phyloP scores from a whole-genome alignment of 1,139 yeast species.

The Sugiyamaella xylanicola region DNA sequence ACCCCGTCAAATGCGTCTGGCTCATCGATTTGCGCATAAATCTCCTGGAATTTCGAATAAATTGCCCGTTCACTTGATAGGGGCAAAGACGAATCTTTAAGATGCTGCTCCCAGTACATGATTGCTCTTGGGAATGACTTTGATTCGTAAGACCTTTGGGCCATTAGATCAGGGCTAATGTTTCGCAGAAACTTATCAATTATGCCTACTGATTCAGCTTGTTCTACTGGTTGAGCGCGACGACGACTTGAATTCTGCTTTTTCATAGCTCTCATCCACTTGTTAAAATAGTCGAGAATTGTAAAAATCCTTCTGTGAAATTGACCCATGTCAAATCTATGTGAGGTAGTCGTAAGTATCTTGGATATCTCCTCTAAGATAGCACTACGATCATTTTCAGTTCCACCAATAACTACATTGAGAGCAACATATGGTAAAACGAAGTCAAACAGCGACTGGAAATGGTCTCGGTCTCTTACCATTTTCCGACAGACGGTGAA shows the following conservation, averaged over 20 bases:
- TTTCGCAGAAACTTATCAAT: constrained; percentile 51
- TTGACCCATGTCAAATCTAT: constrained; percentile 53
- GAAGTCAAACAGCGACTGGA: constrained; percentile 66
- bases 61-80: constrained; percentile 42
- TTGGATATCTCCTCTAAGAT: constrained; percentile 59
- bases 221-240: constrained; percentile 22
- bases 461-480: constrained; percentile 62
- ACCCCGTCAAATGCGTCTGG: constrained; percentile 90
- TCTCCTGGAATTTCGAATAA: constrained; percentile 55
- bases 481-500: constrained; percentile 67
- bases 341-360: constrained; percentile 53
- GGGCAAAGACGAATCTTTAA: constrained; percentile 45
- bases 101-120: constrained; percentile 78
- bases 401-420: constrained; percentile 61
- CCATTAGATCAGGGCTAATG: constrained; percentile 72
- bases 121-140: constrained; percentile 87
- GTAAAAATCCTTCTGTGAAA: constrained; percentile 75
- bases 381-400: constrained; percentile 48
- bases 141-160: constrained; percentile 78
- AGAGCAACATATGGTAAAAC: constrained; percentile 79
- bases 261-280: constrained; percentile 59
- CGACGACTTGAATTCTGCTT: constrained; percentile 21
- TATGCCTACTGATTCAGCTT: constrained; percentile 22
- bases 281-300: constrained; percentile 79
- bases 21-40: constrained; percentile 87